Evolutionary conservation across 495 filamentous ascomycete species (phyloP), one percentile per base, ranked within the genome.

Genomic region (Trichoderma orchidacearum): DNA sequence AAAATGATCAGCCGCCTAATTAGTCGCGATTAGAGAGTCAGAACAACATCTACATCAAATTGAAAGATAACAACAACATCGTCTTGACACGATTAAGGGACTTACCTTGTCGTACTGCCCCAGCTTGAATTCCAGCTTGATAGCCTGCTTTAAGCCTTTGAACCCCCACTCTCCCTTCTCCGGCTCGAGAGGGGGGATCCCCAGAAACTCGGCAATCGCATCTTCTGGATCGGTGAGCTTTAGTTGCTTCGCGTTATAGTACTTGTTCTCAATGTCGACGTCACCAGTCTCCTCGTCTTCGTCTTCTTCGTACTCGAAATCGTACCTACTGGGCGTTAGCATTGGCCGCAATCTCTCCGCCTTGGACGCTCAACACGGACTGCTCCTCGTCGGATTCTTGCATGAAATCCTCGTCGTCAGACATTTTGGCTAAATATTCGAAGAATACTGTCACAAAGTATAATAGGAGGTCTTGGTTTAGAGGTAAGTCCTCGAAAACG

Each of bases 141-240:
- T 95, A 9, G 93, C 91, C 64, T 98, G 93, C 71, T 98, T 98
- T 56, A 97, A 69, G 9, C 87, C 90, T 73, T 97, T 97, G 78
- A 98, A 98, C 5, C 94, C 94, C 93, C 93, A 96, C 66, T 98
- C 92, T 50, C 87, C 87, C 74, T 96, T 96, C 64, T 94, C 89
- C 13, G 68, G 56, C 70, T 98, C 93, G 57, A 96, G 65, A 8
- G 82, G 78, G 8, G 88, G 89, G 59, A 97, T 83, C 7, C 82
- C 86, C 21, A 97, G 75, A 63, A 98, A 98, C 72, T 96, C 92
- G 17, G 85, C 84, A 41, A 97, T 83, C 1, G 93, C 93, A 56
- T 87, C 90, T 62, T 95, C 85, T 2, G 94, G 89, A 59, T 86
- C 87, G 55, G 82, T 83, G 8, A 76, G 78, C 73, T 98, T 98